A percentile compares a stretch with the other conserved stretches of the same genome.
Evolutionary conservation across 345 rosid genomes (phyloP).

Genomic region (Mangifera indica): DNA sequence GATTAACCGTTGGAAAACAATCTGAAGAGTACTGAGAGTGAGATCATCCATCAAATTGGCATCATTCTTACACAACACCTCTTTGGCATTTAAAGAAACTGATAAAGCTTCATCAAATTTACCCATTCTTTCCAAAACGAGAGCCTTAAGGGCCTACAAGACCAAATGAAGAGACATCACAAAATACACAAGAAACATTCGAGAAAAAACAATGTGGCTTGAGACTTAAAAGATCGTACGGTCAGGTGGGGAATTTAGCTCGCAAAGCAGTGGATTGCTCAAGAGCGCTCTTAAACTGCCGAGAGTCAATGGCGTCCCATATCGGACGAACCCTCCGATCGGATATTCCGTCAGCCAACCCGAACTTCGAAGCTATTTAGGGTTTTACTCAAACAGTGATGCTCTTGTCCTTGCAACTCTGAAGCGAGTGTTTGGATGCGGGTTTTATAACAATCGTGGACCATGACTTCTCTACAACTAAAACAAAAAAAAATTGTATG

Average conservation of each 20-base stretch:
- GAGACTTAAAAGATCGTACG: slow-evolving; percentile 74
- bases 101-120: slow-evolving; percentile 72
- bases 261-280: slow-evolving; percentile 71
- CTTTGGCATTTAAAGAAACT: slow-evolving; percentile 69
- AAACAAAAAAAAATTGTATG: no score
- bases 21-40: slow-evolving; percentile 91
- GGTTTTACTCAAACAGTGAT: background rate
- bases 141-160: slow-evolving; percentile 78
- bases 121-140: slow-evolving; percentile 84
- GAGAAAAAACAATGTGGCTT: background rate
- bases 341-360: slow-evolving; percentile 91
- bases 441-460: background rate
- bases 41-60: slow-evolving; percentile 85
- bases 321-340: slow-evolving; percentile 96
- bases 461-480: background rate
- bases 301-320: slow-evolving; percentile 97
- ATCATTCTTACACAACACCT: slow-evolving; percentile 66
- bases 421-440: slow-evolving; percentile 32
- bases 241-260: slow-evolving; percentile 79
- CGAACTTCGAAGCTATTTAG: slow-evolving; percentile 83
- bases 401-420: background rate
- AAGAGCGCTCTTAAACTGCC: slow-evolving; percentile 93
- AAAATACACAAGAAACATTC: background rate
- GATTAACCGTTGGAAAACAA: slow-evolving; percentile 90
- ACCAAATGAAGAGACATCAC: background rate